Conservation (phyloP, 768 basidiomycete genomes). For the Amanita pallidorosea region DNA sequence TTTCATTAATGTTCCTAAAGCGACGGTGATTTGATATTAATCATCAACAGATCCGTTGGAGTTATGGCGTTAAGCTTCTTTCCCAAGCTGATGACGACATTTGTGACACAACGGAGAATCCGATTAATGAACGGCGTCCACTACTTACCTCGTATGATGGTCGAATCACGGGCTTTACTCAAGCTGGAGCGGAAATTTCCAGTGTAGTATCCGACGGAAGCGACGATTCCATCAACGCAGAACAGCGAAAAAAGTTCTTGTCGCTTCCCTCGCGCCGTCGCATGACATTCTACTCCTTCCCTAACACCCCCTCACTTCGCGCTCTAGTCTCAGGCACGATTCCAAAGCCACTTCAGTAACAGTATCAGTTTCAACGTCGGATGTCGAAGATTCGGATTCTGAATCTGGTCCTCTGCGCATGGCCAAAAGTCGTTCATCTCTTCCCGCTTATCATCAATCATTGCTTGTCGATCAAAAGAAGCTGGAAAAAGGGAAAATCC, state of each 20-base stretch:
- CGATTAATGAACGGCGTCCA: conserved; percentile 23
- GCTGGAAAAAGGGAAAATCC: neutral
- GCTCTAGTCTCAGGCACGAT: conserved; percentile 20
- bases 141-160: conserved; percentile 18
- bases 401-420: conserved; percentile 2
- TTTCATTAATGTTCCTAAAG: neutral
- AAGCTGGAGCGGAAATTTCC: neutral
- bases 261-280: conserved; percentile 14
- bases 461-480: neutral
- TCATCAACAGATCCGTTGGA: conserved; percentile 72
- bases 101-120: conserved; percentile 9
- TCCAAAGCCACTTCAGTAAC: conserved; percentile 11
- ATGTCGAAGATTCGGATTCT: conserved; percentile 16
- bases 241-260: conserved; percentile 3
- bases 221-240: conserved; percentile 2
- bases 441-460: neutral
- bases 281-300: conserved; percentile 52
- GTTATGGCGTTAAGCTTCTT: conserved; percentile 79
- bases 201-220: neutral
- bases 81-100: conserved; percentile 50
- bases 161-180: conserved; percentile 4
- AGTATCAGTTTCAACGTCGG: conserved; percentile 10
- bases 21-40: neutral
- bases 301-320: conserved; percentile 43
- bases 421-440: neutral